Base-by-base conservation (phyloP, 2,329 filamentous ascomycete species). In the Didymella arachidicola region DNA sequence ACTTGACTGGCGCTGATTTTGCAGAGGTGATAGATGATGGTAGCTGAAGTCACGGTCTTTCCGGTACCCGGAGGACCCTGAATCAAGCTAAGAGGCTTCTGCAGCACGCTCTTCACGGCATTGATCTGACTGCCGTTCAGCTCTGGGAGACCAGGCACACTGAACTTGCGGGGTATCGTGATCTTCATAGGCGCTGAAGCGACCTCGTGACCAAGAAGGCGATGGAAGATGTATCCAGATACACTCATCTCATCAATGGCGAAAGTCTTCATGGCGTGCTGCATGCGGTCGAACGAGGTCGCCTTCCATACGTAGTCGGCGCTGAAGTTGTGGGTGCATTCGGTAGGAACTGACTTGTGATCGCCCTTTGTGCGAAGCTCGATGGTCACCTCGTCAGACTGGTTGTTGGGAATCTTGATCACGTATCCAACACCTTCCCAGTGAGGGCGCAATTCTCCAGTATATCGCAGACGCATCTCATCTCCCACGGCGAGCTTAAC, bases 231-330 rank as follows among this genome's bases (percentile, higher is more conserved):
- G 79, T 97, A 99, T 36, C 95, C 95, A 22, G 95, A 98, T 42
- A 99, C 94, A 72, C 93, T 97, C 90, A 96, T 91, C 78, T 99
- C 95, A 69, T 99, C 94, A 43, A 98, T 88, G 6, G 95, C 95
- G 75, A 99, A 99, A 0, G 92, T 98, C 83, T 97, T 98, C 94
- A 99, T 98, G 53, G 95, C 96, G 66, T 93, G 87, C 78, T 99
- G 95, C 95, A 99, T 99, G 63, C 95, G 93, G 73, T 99, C 95
- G 75, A 99, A 99, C 0, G 94, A 98, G 0, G 96, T 99, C 14
- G 96, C 95, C 77, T 99, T 99, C 95, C 95, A 99, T 55, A 99
- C 95, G 73, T 99, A 99, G 77, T 99, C 95, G 65, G 94, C 95
- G 16, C 93, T 97, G 79, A 99, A 99, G 78, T 97, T 97, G 79